Conservation (phyloP, 2,329 filamentous ascomycete species). For the Anisogramma anomala region DNA sequence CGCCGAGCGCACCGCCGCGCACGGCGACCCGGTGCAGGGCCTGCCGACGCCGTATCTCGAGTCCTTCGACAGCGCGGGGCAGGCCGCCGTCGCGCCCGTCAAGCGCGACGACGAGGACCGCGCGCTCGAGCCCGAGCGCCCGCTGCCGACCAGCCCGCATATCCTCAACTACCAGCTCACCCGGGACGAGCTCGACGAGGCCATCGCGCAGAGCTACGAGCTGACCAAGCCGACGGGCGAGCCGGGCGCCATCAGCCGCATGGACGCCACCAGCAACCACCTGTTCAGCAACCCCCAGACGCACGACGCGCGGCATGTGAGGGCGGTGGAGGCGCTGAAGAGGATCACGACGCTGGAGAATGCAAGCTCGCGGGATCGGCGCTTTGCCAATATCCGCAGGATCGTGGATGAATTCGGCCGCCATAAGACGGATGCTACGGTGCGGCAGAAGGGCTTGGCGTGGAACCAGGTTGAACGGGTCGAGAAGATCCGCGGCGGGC, state of each 20-base stretch:
- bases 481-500: conserved; percentile 54
- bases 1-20: conserved; percentile 48
- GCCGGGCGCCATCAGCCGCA: not conserved
- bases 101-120: conserved; percentile 31
- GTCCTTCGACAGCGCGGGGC: conserved; percentile 60
- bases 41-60: conserved; percentile 70
- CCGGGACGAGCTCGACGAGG: conserved; percentile 52
- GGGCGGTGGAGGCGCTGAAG: conserved; percentile 62
- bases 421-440: conserved; percentile 67
- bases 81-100: conserved; percentile 27
- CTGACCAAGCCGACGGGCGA: conserved; percentile 47
- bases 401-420: conserved; percentile 83
- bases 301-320: conserved; percentile 49
- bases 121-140: conserved; percentile 26
- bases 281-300: conserved; percentile 22
- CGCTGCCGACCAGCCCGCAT: conserved; percentile 35
- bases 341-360: conserved; percentile 72
- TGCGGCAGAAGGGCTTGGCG: conserved; percentile 50
- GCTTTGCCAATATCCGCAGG: conserved; percentile 70
- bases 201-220: conserved; percentile 54
- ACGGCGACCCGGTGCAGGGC: conserved; percentile 73
- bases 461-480: conserved; percentile 30
- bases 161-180: conserved; percentile 69
- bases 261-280: conserved; percentile 17
- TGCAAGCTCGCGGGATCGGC: conserved; percentile 64